phyloP scores from a whole-genome alignment of 805 yeast genomes.

The Cyberlindnera samutprakarnensis region DNA sequence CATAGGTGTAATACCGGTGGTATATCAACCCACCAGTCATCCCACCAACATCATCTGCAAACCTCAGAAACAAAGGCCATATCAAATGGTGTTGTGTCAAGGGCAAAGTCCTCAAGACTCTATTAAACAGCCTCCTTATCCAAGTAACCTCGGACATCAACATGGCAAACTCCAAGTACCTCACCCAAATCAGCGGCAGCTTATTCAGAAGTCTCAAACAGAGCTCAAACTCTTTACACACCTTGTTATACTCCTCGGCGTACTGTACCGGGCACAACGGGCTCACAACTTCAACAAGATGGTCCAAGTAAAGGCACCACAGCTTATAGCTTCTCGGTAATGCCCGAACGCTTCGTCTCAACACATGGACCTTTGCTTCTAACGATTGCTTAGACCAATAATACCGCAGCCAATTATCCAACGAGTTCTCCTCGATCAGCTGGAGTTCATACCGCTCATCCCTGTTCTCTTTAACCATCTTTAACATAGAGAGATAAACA shows the following conservation, averaged over 20 bases:
- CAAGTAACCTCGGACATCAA: constrained; percentile 27
- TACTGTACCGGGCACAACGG: constrained; percentile 24
- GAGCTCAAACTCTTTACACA: constrained; percentile 39
- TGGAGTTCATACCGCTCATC: constrained; percentile 42
- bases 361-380: constrained; percentile 32
- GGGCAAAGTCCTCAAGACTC: constrained; percentile 41
- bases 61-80: constrained; percentile 47
- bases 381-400: constrained; percentile 25
- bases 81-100: constrained; percentile 45
- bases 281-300: constrained; percentile 27
- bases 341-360: constrained; percentile 42
- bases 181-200: constrained; percentile 45
- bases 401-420: constrained; percentile 33
- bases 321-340: constrained; percentile 42
- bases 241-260: constrained; percentile 25
- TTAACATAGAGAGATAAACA: no score
- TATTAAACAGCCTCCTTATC: constrained; percentile 40
- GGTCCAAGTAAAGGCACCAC: constrained; percentile 45
- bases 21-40: constrained; percentile 21
- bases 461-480: no score
- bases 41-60: constrained; percentile 38
- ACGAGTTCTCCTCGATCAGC: constrained; percentile 25
- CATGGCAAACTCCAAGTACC: constrained; percentile 38
- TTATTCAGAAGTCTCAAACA: constrained; percentile 36
- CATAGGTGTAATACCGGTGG: constrained; percentile 25